phyloP scores from a whole-genome alignment of 345 rosid genomes.

The Leavenworthia alabamica region DNA sequence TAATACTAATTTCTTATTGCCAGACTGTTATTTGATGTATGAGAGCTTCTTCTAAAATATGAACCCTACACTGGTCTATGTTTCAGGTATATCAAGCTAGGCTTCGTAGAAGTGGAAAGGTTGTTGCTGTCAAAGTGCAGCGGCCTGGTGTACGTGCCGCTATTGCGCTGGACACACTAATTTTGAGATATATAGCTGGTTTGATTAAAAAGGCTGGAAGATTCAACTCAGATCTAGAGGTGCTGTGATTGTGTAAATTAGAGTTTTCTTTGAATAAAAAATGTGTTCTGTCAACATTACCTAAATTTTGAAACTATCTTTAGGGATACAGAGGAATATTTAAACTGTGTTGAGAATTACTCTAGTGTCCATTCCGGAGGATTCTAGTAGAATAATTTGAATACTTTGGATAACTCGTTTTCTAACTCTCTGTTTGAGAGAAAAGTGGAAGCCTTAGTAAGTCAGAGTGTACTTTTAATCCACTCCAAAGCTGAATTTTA shows the following conservation, averaged over 20 bases:
- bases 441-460: background rate
- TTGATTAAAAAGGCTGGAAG: slow-evolving; percentile 56
- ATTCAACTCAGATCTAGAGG: slow-evolving; percentile 85
- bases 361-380: background rate
- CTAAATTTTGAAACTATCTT: background rate
- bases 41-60: background rate
- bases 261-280: background rate
- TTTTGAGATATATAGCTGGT: slow-evolving; percentile 71
- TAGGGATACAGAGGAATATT: background rate
- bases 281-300: background rate
- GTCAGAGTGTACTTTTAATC: background rate
- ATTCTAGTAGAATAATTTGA: background rate
- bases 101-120: slow-evolving; percentile 50
- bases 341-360: background rate
- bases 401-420: background rate
- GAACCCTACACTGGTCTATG: slow-evolving; percentile 8
- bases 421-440: slow-evolving; percentile 4
- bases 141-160: slow-evolving; percentile 96
- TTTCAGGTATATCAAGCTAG: slow-evolving; percentile 86
- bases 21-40: background rate
- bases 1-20: slow-evolving; percentile 1
- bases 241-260: slow-evolving; percentile 20
- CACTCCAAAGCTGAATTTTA: slow-evolving; percentile 18
- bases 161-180: slow-evolving; percentile 78
- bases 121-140: slow-evolving; percentile 94